A percentile compares a stretch with the other conserved stretches of the same genome.
Conservation (phyloP, 208 protist genomes). For the Acanthamoeba divionensis region DNA sequence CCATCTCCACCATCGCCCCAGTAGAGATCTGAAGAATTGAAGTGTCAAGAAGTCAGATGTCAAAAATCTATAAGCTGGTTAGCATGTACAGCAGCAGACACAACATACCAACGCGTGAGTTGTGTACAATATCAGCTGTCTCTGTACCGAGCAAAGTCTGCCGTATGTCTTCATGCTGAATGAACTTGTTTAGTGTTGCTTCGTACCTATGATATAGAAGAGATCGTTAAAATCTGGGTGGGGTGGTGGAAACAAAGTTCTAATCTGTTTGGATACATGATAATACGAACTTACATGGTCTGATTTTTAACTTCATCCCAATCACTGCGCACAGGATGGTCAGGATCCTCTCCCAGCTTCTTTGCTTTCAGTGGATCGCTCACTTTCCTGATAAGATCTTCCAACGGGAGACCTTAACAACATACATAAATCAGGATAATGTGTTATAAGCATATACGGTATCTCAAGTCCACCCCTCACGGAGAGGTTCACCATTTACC, state of each 20-base stretch:
- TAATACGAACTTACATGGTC: conserved; percentile 24
- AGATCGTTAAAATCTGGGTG: neutral
- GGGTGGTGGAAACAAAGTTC: neutral
- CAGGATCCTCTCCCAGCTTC: conserved; percentile 12
- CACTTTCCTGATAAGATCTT: neutral
- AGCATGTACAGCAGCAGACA: neutral
- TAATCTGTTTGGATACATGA: too few species aligned
- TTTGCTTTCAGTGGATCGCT: neutral
- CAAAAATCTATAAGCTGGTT: neutral
- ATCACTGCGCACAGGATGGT: neutral
- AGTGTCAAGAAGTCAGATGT: neutral
- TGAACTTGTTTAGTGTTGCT: conserved; percentile 31
- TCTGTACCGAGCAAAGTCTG: neutral
- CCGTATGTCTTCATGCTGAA: conserved; percentile 20
- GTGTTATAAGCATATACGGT: neutral
- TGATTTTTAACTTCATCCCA: conserved; percentile 34
- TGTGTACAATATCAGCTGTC: conserved; percentile 13
- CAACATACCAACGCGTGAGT: neutral
- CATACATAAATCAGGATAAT: neutral
- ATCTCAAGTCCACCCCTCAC: neutral
- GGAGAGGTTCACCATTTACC: neutral
- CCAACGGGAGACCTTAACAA: neutral
- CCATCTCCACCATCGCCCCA: conserved; percentile 40
- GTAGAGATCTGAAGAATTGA: neutral
- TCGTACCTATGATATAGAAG: conserved; percentile 2